Evolutionary conservation across 129 eudicot genomes (phyloP), one percentile per base, ranked within the genome.

Genomic region (Flaveria bidentis): DNA sequence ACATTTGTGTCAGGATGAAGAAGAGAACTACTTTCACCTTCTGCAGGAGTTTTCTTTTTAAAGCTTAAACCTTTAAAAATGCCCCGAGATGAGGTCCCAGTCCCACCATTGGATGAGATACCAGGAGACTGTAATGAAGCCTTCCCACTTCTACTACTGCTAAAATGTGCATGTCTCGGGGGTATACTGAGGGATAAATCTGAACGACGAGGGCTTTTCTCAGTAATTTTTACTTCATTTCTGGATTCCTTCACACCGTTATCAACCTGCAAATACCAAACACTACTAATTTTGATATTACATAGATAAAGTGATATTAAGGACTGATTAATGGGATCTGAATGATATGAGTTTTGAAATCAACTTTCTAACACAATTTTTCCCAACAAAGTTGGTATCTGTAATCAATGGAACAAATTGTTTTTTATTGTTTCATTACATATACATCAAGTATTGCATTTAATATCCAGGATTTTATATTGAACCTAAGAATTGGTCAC

Each of bases 21-120:
- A 76, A 94, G 97, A 58, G 85, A 87, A 81, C 91, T 91, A 81
- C 83, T 94, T 86, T 88, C 97, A 60, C 90, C 90, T 11, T 88
- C 85, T 14, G 77, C 64, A 30, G 67, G 72, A 44, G 28, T 77
- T 68, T 81, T 87, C 81, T 78, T 94, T 72, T 94, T 94, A 56
- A 91, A 88, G 83, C 98, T 91, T 74, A 91, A 78, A 49, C 90
- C 93, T 22, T 85, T 84, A 25, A 94, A 72, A 77, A 87, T 77
- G 11, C 91, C 83, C 26, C 84, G 79, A 28, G 96, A 62, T 25
- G 98, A 81, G 8, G 92, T 39, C 72, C 64, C 83, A 47, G 92
- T 39, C 72, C 64, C 83, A 53, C 85, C 84, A 56, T 68, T 85
- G 52, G 84, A 80, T 23, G 80, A 70, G 51, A 81, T 68, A 74